Conservation (phyloP, 1,139 yeast genomes). For the Saccharomyces hybrid region DNA sequence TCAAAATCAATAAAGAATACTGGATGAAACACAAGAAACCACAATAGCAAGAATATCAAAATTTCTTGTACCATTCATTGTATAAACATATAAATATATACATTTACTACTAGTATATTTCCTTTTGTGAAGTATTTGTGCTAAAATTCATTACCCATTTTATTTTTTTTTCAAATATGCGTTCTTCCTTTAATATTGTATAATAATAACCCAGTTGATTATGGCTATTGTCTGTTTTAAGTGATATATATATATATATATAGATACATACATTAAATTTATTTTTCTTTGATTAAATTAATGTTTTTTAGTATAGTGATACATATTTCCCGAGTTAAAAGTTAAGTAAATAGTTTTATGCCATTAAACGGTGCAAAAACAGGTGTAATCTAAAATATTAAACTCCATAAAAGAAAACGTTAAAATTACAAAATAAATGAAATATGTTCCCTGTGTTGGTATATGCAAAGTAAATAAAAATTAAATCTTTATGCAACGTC, state of each 20-base stretch:
- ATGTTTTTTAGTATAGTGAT: no score
- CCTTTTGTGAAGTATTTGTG: not conserved
- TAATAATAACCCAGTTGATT: not conserved
- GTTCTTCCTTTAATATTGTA: not conserved
- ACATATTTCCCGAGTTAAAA: not conserved
- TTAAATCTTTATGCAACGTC: not conserved
- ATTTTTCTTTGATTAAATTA: no score
- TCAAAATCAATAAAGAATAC: conserved; percentile 34
- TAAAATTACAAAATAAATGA: not conserved
- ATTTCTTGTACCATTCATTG: not conserved
- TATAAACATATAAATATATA: not conserved
- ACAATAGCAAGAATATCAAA: not conserved
- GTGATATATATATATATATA: no score
- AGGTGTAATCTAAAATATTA: not conserved
- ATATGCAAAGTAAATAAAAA: not conserved
- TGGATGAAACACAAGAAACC: conserved; percentile 31
- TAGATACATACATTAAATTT: no score
- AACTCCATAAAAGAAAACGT: not conserved
- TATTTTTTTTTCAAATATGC: not conserved
- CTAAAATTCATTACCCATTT: not conserved
- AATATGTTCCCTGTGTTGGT: not conserved
- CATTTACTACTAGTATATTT: not conserved
- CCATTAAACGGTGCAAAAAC: no score
- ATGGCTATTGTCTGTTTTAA: not conserved
- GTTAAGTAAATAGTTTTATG: no score